A percentile compares a stretch with the other conserved stretches of the same genome.
Conservation (phyloP, 352 stramenopile species). For the Peronospora farinosa region DNA sequence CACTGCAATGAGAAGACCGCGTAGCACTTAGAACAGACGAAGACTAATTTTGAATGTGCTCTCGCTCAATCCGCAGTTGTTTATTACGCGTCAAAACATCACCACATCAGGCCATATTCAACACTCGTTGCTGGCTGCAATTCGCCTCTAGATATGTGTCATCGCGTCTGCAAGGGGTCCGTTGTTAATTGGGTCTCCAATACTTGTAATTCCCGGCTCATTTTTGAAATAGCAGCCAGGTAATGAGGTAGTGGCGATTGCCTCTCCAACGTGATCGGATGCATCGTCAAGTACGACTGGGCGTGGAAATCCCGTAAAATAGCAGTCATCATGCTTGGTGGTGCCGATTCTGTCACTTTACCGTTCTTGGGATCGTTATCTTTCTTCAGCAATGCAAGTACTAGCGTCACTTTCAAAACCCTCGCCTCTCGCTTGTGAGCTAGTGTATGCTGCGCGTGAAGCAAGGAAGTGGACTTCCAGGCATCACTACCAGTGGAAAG, state of each 20-base stretch:
- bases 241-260: constrained; percentile 60
- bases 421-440: constrained; percentile 22
- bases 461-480: constrained; percentile 32
- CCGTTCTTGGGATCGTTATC: constrained; percentile 19
- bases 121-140: constrained; percentile 6
- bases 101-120: constrained; percentile 4
- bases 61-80: constrained; percentile 15
- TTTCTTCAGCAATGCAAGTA: constrained; percentile 30
- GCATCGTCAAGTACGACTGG: constrained; percentile 70
- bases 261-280: constrained; percentile 55
- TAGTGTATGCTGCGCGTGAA: constrained; percentile 19
- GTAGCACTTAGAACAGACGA: constrained; percentile 1
- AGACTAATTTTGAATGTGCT: background rate
- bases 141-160: constrained; percentile 13
- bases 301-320: constrained; percentile 57
- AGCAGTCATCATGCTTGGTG: constrained; percentile 23
- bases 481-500: constrained; percentile 26
- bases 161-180: constrained; percentile 35
- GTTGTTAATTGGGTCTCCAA: constrained; percentile 29
- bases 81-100: constrained; percentile 23
- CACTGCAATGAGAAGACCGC: background rate
- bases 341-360: constrained; percentile 16
- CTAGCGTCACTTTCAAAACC: constrained; percentile 34
- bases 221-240: constrained; percentile 38
- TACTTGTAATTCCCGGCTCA: constrained; percentile 28